These are phyloP conservation scores for Dipteronia dyeriana DNA, from an alignment of 345 rosid genomes.

Conservation along the genomic window DNA sequence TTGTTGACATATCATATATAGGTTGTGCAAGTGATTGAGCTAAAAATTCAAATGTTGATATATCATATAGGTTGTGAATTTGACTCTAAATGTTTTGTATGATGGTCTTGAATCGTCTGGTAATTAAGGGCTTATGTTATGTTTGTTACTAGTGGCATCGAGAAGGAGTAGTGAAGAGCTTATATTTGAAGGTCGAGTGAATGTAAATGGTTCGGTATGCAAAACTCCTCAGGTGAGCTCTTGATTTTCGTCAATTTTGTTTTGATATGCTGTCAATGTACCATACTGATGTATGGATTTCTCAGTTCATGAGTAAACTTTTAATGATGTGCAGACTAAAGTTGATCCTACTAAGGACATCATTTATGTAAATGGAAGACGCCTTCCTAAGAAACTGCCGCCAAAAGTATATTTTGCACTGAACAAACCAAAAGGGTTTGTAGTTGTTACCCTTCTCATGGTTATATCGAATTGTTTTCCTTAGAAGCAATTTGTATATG, in stretches of 20 bases:
- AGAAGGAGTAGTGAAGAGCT: conserved; percentile 88
- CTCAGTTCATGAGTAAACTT: not conserved
- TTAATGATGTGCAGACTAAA: conserved; percentile 60
- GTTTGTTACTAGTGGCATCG: conserved; percentile 65
- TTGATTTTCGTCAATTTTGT: not conserved
- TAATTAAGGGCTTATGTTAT: not conserved
- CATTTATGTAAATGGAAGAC: conserved; percentile 87
- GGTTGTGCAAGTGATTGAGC: not conserved
- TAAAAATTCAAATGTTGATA: too few relatives aligned
- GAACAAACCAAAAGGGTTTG: conserved; percentile 99
- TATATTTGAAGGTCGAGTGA: conserved; percentile 82
- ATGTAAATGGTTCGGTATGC: conserved; percentile 83
- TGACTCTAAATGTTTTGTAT: not conserved
- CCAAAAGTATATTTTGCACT: conserved; percentile 88
- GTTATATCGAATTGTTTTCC: conserved; percentile 9
- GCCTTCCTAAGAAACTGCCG: conserved; percentile 83
- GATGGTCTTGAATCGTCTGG: conserved; percentile 1
- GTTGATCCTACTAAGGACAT: conserved; percentile 79
- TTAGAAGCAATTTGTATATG: not conserved
- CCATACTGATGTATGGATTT: not conserved
- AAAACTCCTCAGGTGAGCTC: conserved; percentile 72
- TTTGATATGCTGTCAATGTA: not conserved
- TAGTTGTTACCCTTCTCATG: conserved; percentile 8
- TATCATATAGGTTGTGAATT: not conserved
- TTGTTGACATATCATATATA: too few relatives aligned